Evolutionary conservation across 441 rosid genomes (phyloP).

Genomic region (Populus hybrid): DNA sequence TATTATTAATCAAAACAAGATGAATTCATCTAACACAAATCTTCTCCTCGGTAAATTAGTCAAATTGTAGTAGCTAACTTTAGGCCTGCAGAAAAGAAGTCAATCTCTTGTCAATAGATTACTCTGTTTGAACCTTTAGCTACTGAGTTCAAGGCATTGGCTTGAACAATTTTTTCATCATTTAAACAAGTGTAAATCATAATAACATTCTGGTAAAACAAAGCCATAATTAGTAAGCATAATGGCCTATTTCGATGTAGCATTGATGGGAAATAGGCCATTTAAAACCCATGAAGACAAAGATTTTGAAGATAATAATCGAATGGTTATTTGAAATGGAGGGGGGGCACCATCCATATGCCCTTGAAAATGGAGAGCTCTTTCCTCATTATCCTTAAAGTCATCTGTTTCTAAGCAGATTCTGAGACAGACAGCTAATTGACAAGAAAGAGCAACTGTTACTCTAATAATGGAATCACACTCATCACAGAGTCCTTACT

Average conservation of each 20-base stretch:
- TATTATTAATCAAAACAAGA: not conserved
- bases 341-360: conserved; percentile 29
- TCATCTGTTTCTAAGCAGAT: conserved; percentile 12
- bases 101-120: not conserved
- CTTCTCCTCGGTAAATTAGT: not conserved
- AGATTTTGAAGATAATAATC: conserved; percentile 25
- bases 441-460: conserved; percentile 27
- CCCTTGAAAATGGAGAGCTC: conserved; percentile 22
- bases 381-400: conserved; percentile 10
- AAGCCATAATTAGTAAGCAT: conserved; percentile 19
- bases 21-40: not conserved
- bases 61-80: not conserved
- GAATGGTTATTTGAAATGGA: conserved; percentile 30
- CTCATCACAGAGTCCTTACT: conserved; percentile 2
- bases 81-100: not conserved
- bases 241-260: conserved; percentile 3
- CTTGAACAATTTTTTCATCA: conserved; percentile 6
- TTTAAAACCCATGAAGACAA: conserved; percentile 26
- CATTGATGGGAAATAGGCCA: conserved; percentile 27
- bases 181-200: conserved; percentile 11
- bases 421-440: conserved; percentile 30
- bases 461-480: conserved; percentile 15
- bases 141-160: not conserved
- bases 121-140: not conserved
- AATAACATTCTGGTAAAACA: conserved; percentile 25